Evolutionary conservation across 1,284 basidiomycete genomes (phyloP), one percentile per base, ranked within the genome.

Genomic region (Pulveroboletus sp.): DNA sequence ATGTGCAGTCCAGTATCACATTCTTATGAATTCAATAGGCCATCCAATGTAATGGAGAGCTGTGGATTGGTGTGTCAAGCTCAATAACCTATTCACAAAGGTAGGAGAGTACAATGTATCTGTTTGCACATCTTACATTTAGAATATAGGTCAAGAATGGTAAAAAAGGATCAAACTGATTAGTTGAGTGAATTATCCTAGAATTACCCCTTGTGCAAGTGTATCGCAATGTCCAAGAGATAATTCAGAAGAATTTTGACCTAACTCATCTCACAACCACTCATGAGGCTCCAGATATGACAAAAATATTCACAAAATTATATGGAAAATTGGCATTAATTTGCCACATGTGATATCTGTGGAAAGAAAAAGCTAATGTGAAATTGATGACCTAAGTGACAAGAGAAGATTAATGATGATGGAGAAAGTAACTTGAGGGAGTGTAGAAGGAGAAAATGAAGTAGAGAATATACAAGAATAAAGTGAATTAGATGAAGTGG

Each of bases 201-300:
- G 63, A 73, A 43, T 74, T 69, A 3, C 60, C 62, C 3, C 56
- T 74, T 1, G 65, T 73, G 7, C 57, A 68, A 11, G 49, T 68
- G 5, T 73, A 66, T 35, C 26, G 57, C 0, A 58, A 54, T 20
- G 5, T 52, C 1, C 49, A 56, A 17, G 18, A 5, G 12, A 11
- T n/a, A 20, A 7, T 38, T 9, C 8, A 40, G 2, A 46, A 6
- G 1, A 49, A 52, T 15, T 55, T 61, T 14, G 2, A 11, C 1
- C 52, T 9, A 4, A 38, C 39, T 0, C 48, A 60, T 20, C 18
- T 31, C 3, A 48, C 38, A 0, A 31, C n/a, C 0, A 24, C n/a
- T 7, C 52, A 59, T n/a, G 18, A 15, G 3, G 43, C 12, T 0
- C 29, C 38, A 1, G n/a, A 43, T 10, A 58, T 61, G 57, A 24